A percentile compares a stretch with the other conserved stretches of the same genome.
These are phyloP conservation scores for Thymus mandschuricus DNA, from an alignment of 257 asterid species.

Conservation along the genomic window DNA sequence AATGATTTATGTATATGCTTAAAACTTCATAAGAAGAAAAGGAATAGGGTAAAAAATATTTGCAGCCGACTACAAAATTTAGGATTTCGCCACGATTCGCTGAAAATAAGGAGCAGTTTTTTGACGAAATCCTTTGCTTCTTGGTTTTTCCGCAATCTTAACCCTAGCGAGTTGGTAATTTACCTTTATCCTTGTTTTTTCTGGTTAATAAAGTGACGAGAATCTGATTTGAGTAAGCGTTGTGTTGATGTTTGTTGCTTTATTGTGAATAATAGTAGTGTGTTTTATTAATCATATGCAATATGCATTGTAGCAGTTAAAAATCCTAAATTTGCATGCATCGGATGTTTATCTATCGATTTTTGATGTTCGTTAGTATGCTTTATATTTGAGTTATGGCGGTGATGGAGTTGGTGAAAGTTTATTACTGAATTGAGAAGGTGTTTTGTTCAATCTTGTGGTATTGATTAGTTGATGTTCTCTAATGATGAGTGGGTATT, in stretches of 20 bases:
- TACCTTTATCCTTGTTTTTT: background rate
- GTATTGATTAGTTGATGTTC: slow-evolving; percentile 9
- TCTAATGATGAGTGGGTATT: background rate
- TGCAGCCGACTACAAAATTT: background rate
- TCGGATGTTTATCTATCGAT: background rate
- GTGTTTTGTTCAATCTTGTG: slow-evolving; percentile 12
- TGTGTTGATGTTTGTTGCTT: background rate
- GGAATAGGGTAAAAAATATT: background rate
- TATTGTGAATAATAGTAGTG: background rate
- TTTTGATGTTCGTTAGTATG: slow-evolving; percentile 19
- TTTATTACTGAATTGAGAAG: background rate
- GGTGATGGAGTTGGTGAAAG: background rate
- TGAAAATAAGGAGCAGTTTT: background rate
- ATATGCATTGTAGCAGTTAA: background rate
- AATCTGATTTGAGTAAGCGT: background rate
- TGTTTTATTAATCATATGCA: background rate
- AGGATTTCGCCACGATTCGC: slow-evolving; percentile 13
- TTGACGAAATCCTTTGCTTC: slow-evolving; percentile 18
- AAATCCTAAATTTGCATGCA: background rate
- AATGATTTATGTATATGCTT: slow-evolving; percentile 1
- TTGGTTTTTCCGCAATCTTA: slow-evolving; percentile 16
- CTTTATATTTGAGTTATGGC: background rate
- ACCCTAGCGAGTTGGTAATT: slow-evolving; percentile 38
- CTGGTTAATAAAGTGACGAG: background rate
- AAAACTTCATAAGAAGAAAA: slow-evolving; percentile 21